These are phyloP conservation scores for Cucurbita pepo DNA, from an alignment of 306 rosid species.

Conservation along the genomic window DNA sequence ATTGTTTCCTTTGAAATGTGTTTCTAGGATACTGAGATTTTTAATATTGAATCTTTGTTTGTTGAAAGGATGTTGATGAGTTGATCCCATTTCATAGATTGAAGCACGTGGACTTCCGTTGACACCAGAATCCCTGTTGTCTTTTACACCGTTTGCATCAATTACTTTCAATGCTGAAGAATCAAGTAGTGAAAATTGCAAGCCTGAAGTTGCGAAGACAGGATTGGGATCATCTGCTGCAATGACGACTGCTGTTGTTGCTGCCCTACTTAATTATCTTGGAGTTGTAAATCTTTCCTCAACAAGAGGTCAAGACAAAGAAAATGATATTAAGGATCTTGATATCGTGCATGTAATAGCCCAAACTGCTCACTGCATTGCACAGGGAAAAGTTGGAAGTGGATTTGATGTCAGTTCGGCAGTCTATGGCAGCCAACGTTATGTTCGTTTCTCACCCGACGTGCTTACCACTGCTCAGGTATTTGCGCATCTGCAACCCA, in stretches of 20 bases:
- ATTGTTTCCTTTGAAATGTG: not conserved
- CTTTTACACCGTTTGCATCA: constrained; percentile 68
- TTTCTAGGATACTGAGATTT: not conserved
- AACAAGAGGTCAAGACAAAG: constrained; percentile 17
- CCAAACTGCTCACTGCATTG: constrained; percentile 87
- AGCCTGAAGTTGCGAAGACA: constrained; percentile 94
- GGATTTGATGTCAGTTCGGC: constrained; percentile 98
- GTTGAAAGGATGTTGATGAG: not conserved
- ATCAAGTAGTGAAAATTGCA: constrained; percentile 38
- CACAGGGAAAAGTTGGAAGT: constrained; percentile 97
- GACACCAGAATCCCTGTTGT: constrained; percentile 63
- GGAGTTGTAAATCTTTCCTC: constrained; percentile 53
- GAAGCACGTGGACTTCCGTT: constrained; percentile 76
- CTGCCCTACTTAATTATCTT: constrained; percentile 79
- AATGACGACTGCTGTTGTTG: constrained; percentile 91
- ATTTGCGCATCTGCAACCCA: not conserved
- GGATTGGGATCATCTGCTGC: constrained; percentile 98
- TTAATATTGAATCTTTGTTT: not conserved
- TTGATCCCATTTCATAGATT: constrained; percentile 33
- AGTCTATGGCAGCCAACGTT: constrained; percentile 89
- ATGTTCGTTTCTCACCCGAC: constrained; percentile 90
- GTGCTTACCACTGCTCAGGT: constrained; percentile 79
- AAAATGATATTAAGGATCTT: constrained; percentile 32
- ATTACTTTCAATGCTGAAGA: constrained; percentile 66
- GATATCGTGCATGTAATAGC: constrained; percentile 77